phyloP scores from a whole-genome alignment of 2,329 filamentous ascomycete genomes.

The Coniochaeta sp. region DNA sequence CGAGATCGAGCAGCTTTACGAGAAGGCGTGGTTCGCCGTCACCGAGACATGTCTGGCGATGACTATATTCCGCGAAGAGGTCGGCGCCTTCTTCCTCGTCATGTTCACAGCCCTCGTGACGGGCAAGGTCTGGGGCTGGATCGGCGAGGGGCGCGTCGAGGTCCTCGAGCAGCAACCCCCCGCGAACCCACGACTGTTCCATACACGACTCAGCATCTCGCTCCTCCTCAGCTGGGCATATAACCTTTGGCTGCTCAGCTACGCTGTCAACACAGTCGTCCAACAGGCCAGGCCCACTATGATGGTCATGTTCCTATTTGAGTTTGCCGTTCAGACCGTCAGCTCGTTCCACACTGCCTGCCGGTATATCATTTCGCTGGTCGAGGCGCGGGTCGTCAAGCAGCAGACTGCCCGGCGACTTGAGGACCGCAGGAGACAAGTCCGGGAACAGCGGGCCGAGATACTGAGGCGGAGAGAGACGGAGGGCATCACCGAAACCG shows the following conservation, averaged over 20 bases:
- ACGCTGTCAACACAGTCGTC: slow-evolving; percentile 76
- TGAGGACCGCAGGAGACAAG: slow-evolving; percentile 59
- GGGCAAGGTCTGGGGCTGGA: slow-evolving; percentile 98
- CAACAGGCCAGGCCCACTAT: slow-evolving; percentile 88
- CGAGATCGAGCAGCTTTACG: slow-evolving; percentile 94
- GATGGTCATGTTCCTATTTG: slow-evolving; percentile 99
- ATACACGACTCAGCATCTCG: slow-evolving; percentile 72
- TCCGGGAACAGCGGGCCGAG: slow-evolving; percentile 50
- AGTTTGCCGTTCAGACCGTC: slow-evolving; percentile 82
- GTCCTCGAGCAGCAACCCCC: slow-evolving; percentile 93
- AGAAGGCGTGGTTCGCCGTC: slow-evolving; percentile 96
- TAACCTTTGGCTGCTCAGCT: slow-evolving; percentile 72
- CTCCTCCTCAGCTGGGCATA: slow-evolving; percentile 76
- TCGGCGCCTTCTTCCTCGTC: slow-evolving; percentile 88
- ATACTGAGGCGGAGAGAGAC: slow-evolving; percentile 42
- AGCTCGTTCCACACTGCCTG: slow-evolving; percentile 72
- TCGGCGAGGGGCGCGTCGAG: slow-evolving; percentile 90
- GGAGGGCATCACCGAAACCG: slow-evolving; percentile 38
- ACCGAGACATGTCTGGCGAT: slow-evolving; percentile 96
- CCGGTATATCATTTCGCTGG: slow-evolving; percentile 71
- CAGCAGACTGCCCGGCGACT: slow-evolving; percentile 66
- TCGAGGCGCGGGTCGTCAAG: slow-evolving; percentile 69
- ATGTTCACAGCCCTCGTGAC: slow-evolving; percentile 94
- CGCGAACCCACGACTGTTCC: slow-evolving; percentile 80
- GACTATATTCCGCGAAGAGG: slow-evolving; percentile 95